Evolutionary conservation across 257 asterid species (phyloP).

Genomic region (Mentha longifolia): DNA sequence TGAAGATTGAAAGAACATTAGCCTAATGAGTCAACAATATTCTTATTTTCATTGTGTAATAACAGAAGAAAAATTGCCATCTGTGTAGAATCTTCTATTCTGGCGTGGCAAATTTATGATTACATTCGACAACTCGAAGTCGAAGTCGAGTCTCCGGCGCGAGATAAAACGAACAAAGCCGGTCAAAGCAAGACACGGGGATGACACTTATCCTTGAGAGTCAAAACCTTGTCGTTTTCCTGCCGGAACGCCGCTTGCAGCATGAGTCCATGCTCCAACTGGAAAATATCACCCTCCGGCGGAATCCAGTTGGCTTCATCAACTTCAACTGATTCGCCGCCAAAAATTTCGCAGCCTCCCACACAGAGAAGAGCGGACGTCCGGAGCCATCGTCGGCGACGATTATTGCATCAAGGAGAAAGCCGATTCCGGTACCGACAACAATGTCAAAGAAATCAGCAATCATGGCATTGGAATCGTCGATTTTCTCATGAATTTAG

Average conservation of each 20-base stretch:
- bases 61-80: no score
- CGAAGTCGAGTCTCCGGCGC: conserved; percentile 92
- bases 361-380: conserved; percentile 69
- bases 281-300: no score
- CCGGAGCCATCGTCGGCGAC: conserved; percentile 74
- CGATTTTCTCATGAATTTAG: conserved; percentile 75
- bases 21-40: no score
- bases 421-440: conserved; percentile 90
- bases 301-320: no score
- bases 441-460: conserved; percentile 82
- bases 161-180: conserved; percentile 92
- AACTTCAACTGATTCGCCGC: no score
- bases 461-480: conserved; percentile 62
- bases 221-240: no score
- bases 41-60: no score
- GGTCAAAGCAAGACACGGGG: conserved; percentile 83
- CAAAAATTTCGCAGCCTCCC: conserved; percentile 62
- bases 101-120: no score
- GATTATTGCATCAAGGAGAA: conserved; percentile 75
- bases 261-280: no score
- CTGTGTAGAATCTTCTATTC: no score
- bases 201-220: conserved; percentile 81
- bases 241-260: conserved; percentile 53
- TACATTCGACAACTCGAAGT: conserved; percentile 88
- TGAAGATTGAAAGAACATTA: no score